These are phyloP conservation scores for Ogataea paraovalis DNA, from an alignment of 805 yeast species.

Conservation along the genomic window DNA sequence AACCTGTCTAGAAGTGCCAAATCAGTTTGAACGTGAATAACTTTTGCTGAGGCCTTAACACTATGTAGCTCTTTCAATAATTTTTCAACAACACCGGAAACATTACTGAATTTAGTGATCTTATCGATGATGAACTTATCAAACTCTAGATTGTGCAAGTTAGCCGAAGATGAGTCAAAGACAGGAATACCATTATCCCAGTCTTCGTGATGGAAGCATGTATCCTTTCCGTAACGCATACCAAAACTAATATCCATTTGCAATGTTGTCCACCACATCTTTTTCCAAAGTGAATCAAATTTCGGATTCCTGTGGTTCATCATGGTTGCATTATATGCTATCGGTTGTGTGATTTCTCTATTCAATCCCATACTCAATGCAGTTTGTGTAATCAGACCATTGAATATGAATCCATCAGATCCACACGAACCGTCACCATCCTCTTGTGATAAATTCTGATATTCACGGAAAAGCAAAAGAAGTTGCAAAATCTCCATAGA, in stretches of 20 bases:
- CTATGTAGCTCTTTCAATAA: constrained; percentile 22
- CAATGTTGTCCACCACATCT: constrained; percentile 26
- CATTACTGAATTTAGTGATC: constrained; percentile 13
- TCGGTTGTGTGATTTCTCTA: constrained; percentile 32
- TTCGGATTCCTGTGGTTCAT: constrained; percentile 8
- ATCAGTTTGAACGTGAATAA: constrained; percentile 20
- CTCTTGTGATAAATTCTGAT: constrained; percentile 42
- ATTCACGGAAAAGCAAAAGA: constrained; percentile 35
- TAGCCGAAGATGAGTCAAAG: constrained; percentile 13
- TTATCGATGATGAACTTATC: constrained; percentile 20
- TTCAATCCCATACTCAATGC: constrained; percentile 44
- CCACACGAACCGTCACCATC: constrained; percentile 48
- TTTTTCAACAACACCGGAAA: constrained; percentile 15
- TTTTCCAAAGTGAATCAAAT: constrained; percentile 26
- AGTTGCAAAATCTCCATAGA: constrained; percentile 42
- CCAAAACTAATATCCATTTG: constrained; percentile 23
- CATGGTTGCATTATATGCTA: constrained; percentile 3
- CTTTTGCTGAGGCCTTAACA: constrained; percentile 16
- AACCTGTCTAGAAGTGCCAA: constrained; percentile 10
- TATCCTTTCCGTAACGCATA: constrained; percentile 20
- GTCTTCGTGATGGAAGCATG: constrained; percentile 17
- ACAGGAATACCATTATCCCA: constrained; percentile 12
- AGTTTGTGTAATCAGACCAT: constrained; percentile 36
- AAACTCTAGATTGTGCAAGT: constrained; percentile 11
- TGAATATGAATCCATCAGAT: constrained; percentile 35